phyloP scores from a whole-genome alignment of 192 early-diverging fungal genomes.

The Gamsiella multidivaricata region DNA sequence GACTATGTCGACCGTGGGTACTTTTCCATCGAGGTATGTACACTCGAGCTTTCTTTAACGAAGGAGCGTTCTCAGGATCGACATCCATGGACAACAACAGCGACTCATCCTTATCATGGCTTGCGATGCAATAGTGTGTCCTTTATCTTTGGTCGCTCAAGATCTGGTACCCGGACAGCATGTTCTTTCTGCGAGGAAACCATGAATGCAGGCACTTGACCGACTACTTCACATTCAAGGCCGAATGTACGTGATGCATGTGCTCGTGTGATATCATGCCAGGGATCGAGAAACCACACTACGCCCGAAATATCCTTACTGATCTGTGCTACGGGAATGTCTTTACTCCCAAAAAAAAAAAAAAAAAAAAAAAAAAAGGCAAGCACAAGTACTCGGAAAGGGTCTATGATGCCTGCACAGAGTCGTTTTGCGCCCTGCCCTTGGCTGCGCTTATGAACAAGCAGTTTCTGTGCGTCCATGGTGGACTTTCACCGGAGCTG shows the following conservation, averaged over 20 bases:
- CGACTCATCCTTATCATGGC: too few species aligned
- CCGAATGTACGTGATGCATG: slow-evolving; percentile 76
- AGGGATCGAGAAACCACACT: too few species aligned
- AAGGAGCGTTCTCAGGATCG: too few species aligned
- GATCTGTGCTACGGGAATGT: neutral
- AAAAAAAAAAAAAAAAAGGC: slow-evolving; percentile 53
- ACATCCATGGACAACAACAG: too few species aligned
- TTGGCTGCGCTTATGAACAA: slow-evolving; percentile 92
- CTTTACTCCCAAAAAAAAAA: neutral
- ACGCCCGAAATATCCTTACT: neutral
- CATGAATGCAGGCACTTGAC: slow-evolving; percentile 97
- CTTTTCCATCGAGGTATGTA: slow-evolving; percentile 89
- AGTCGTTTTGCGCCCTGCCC: slow-evolving; percentile 89
- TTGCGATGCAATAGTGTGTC: slow-evolving; percentile 72
- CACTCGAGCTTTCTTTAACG: neutral
- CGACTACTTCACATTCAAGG: slow-evolving; percentile 96
- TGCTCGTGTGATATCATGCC: neutral
- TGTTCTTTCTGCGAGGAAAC: slow-evolving; percentile 92
- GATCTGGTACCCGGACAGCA: slow-evolving; percentile 84
- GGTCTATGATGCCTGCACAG: slow-evolving; percentile 89
- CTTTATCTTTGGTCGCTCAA: slow-evolving; percentile 91
- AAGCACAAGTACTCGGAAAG: slow-evolving; percentile 92
- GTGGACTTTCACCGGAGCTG: slow-evolving; percentile 93
- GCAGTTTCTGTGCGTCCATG: slow-evolving; percentile 95
- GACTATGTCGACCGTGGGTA: slow-evolving; percentile 98